These are phyloP conservation scores for Hippophae rhamnoides DNA, from an alignment of 306 rosid genomes.

Conservation along the genomic window DNA sequence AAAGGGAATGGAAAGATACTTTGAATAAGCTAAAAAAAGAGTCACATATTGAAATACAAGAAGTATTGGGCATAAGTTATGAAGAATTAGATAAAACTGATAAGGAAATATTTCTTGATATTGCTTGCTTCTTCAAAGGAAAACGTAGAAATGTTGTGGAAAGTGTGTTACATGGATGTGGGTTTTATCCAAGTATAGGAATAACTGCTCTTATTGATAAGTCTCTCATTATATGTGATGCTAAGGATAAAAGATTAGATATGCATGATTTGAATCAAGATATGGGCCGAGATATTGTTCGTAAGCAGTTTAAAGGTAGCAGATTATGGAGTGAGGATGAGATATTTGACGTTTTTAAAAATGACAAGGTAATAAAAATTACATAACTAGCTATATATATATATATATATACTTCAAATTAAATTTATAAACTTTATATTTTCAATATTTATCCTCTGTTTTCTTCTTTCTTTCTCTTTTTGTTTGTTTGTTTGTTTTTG, in stretches of 20 bases:
- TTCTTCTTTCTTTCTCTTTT: background rate
- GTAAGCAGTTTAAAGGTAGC: conserved; percentile 13
- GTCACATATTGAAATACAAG: too few species aligned
- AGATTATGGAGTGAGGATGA: conserved; percentile 32
- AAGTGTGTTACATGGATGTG: too few species aligned
- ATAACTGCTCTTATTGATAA: conserved; percentile 7
- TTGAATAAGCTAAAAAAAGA: too few species aligned
- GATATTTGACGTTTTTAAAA: background rate
- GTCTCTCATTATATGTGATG: conserved; percentile 1
- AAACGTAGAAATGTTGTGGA: too few species aligned
- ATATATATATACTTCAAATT: background rate
- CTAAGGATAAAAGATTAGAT: background rate
- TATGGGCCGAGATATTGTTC: conserved; percentile 28
- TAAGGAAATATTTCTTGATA: too few species aligned
- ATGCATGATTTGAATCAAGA: conserved; percentile 39
- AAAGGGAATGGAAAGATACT: too few species aligned
- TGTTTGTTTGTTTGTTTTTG: background rate
- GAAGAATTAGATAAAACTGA: too few species aligned
- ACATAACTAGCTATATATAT: background rate
- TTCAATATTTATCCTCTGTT: background rate
- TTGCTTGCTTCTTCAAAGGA: too few species aligned
- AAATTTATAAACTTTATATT: background rate
- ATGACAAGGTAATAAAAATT: background rate
- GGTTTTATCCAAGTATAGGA: conserved; percentile 2
- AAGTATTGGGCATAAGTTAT: background rate